These are phyloP conservation scores for Globisporangium heterothallicum DNA, from an alignment of 352 stramenopile species.

Conservation along the genomic window DNA sequence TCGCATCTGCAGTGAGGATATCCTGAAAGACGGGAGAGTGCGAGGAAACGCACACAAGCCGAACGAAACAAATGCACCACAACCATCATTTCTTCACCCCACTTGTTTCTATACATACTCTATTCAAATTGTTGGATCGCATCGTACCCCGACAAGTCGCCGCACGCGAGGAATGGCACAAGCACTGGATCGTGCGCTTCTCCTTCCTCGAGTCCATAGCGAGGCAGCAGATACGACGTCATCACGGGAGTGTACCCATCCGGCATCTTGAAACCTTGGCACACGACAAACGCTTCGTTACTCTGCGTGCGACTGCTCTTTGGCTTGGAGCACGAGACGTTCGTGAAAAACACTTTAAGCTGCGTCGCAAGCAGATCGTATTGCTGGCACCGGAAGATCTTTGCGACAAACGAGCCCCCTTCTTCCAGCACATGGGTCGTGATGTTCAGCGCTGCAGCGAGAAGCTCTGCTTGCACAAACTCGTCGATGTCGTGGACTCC, in stretches of 20 bases:
- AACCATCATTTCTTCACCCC: background rate
- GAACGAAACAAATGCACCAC: background rate
- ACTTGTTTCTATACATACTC: constrained; percentile 7
- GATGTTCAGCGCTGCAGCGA: constrained; percentile 97
- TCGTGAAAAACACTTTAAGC: constrained; percentile 93
- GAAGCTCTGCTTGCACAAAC: constrained; percentile 95
- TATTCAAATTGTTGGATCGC: constrained; percentile 49
- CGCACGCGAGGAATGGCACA: constrained; percentile 90
- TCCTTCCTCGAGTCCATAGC: constrained; percentile 43
- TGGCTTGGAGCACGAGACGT: constrained; percentile 96
- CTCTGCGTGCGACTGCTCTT: constrained; percentile 94
- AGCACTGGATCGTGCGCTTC: constrained; percentile 59
- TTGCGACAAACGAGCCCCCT: constrained; percentile 97
- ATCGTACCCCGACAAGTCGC: constrained; percentile 92
- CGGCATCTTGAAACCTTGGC: constrained; percentile 88
- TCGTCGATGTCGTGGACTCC: constrained; percentile 99
- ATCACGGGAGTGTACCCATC: constrained; percentile 81
- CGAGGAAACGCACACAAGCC: too few species aligned
- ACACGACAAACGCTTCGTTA: constrained; percentile 97
- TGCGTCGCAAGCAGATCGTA: constrained; percentile 95
- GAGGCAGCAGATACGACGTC: constrained; percentile 70
- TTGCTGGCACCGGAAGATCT: constrained; percentile 98
- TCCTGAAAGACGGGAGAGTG: too few species aligned
- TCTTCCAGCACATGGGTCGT: constrained; percentile 92
- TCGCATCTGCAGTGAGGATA: constrained; percentile 33